A percentile compares a stretch with the other conserved stretches of the same genome.
phyloP scores from a whole-genome alignment of 2,329 filamentous ascomycete species.

The Fusarium hainanense region DNA sequence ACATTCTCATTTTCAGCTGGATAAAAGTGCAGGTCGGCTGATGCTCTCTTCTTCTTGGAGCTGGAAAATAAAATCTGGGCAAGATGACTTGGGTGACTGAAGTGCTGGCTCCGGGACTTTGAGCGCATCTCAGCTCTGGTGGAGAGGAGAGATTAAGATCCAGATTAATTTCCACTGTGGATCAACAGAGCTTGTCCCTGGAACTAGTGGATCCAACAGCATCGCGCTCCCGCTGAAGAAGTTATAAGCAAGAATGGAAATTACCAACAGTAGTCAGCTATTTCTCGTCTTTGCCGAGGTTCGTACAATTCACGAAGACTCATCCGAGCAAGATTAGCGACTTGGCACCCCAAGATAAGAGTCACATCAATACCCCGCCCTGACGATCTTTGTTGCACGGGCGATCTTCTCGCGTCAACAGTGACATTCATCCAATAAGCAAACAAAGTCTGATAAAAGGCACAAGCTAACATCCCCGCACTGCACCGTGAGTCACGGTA shows the following conservation, averaged over 20 bases:
- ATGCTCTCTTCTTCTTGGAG: no score
- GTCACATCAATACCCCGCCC: neutral
- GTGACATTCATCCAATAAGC: neutral
- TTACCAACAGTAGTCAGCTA: no score
- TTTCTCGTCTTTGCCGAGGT: no score
- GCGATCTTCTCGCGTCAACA: neutral
- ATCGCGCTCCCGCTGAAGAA: neutral
- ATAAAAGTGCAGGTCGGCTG: neutral
- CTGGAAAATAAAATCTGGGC: no score
- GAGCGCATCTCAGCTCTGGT: neutral
- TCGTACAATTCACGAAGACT: neutral
- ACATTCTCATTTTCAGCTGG: neutral
- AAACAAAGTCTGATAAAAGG: accelerated
- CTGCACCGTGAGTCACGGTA: no score
- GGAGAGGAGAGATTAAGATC: neutral
- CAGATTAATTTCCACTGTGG: neutral
- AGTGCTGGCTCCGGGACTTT: no score
- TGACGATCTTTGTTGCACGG: neutral
- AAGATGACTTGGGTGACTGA: no score
- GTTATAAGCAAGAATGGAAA: no score
- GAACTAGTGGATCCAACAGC: neutral
- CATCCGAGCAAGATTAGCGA: neutral
- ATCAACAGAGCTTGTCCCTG: neutral
- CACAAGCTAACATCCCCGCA: neutral
- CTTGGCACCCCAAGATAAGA: neutral